Evolutionary conservation across 75 land plant species (phyloP).

Genomic region (Cryptomeria japonica): DNA sequence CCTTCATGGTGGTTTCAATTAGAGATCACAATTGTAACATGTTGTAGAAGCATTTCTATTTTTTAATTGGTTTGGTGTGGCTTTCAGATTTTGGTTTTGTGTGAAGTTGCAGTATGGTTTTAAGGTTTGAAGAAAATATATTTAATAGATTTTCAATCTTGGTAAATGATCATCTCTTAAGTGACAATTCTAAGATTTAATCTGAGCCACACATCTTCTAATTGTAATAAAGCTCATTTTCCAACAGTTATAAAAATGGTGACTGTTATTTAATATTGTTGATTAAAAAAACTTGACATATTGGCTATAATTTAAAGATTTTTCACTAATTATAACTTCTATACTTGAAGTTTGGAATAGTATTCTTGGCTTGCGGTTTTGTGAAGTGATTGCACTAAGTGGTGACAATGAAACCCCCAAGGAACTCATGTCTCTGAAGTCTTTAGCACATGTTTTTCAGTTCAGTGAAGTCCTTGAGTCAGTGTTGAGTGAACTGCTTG

Average conservation of each 20-base stretch:
- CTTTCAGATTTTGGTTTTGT: too few relatives aligned
- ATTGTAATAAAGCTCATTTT: not conserved
- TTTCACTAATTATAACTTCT: not conserved
- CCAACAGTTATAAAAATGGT: not conserved
- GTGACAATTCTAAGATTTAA: not conserved
- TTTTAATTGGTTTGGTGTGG: too few relatives aligned
- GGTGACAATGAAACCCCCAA: not conserved
- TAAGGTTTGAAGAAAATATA: not conserved
- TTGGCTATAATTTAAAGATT: not conserved
- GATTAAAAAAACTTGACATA: too few relatives aligned
- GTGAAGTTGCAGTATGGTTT: too few relatives aligned
- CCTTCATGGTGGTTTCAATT: too few relatives aligned
- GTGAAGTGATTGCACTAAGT: not conserved
- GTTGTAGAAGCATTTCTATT: too few relatives aligned
- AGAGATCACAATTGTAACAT: too few relatives aligned
- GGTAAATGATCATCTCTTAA: not conserved
- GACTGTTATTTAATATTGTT: not conserved
- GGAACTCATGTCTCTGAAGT: not conserved
- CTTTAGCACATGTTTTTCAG: not conserved
- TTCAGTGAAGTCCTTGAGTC: not conserved
- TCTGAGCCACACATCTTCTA: not conserved
- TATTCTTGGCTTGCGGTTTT: not conserved
- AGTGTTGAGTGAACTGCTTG: not conserved
- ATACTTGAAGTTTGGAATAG: not conserved
- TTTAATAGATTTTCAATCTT: not conserved